Percentiles rank a stretch among this genome's conserved stretches.
phyloP scores from a whole-genome alignment of 2,329 filamentous ascomycete genomes.

The Cladosporium velox region DNA sequence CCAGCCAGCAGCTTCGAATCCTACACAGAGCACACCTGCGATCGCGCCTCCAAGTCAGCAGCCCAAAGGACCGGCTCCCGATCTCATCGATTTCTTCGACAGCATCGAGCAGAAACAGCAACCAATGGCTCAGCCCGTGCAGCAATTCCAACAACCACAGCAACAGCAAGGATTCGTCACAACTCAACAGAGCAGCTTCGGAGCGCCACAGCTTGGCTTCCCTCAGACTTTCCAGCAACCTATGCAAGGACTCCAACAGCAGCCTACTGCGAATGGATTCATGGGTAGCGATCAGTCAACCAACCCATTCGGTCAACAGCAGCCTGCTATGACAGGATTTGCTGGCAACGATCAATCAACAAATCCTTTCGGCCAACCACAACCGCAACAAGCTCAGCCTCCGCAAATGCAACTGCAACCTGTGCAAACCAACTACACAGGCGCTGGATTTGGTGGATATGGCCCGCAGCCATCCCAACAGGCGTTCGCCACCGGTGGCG shows the following conservation, averaged over 20 bases:
- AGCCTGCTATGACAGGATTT: conserved; percentile 46
- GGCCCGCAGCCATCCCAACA: conserved; percentile 64
- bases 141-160: conserved; percentile 36
- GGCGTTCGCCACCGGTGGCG: conserved; percentile 38
- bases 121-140: conserved; percentile 46
- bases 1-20: conserved; percentile 41
- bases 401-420: conserved; percentile 48
- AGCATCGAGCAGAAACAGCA: conserved; percentile 90
- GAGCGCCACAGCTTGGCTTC: conserved; percentile 27
- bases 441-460: conserved; percentile 82
- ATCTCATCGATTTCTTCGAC: conserved; percentile 92
- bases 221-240: conserved; percentile 22
- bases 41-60: conserved; percentile 27
- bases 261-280: conserved; percentile 46
- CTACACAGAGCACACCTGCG: conserved; percentile 42
- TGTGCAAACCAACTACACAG: conserved; percentile 65
- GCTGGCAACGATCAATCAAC: conserved; percentile 31
- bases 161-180: conserved; percentile 29
- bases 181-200: conserved; percentile 30
- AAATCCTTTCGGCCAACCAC: conserved; percentile 43
- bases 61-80: conserved; percentile 66
- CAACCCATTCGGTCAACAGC: conserved; percentile 23
- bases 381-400: conserved; percentile 20
- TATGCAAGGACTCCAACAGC: conserved; percentile 23
- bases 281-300: conserved; percentile 22